phyloP scores from a whole-genome alignment of 176 grass and related monocot species.

The Triticum dicoccoides region DNA sequence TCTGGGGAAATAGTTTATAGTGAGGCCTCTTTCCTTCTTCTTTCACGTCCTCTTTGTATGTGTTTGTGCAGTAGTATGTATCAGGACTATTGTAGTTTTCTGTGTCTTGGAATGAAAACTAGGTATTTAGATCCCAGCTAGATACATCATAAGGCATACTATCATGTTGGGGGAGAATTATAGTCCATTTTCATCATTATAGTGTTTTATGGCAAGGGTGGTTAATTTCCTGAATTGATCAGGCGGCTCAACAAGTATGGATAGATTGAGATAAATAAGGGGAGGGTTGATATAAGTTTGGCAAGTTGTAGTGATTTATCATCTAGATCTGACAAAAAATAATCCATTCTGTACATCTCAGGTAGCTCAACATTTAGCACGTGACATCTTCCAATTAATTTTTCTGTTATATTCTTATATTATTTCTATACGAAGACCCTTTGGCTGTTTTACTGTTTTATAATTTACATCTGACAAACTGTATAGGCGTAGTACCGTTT shows the following conservation, averaged over 20 bases:
- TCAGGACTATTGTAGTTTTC: background rate
- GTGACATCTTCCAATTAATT: background rate
- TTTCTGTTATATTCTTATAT: background rate
- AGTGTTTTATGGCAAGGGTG: background rate
- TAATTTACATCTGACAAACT: background rate
- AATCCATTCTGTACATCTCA: background rate
- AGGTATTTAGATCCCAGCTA: background rate
- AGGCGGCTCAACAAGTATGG: background rate
- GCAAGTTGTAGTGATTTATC: background rate
- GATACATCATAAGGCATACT: background rate
- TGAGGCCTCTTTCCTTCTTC: constrained; percentile 19
- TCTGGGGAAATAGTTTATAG: constrained; percentile 68
- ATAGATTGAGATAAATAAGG: background rate
- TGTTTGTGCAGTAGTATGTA: constrained; percentile 1
- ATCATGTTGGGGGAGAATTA: background rate
- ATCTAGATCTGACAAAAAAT: background rate
- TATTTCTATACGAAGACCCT: no score
- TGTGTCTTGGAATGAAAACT: background rate
- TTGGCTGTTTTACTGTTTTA: background rate
- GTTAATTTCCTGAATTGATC: background rate
- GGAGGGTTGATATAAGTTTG: background rate
- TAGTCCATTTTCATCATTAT: background rate
- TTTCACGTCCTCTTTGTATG: background rate
- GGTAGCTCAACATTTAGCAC: background rate
- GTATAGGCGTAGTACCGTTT: no score